A percentile compares a stretch with the other conserved stretches of the same genome.
These are phyloP conservation scores for Isoetes engelmannii DNA, from an alignment of 83 land plant genomes.

Conservation along the genomic window DNA sequence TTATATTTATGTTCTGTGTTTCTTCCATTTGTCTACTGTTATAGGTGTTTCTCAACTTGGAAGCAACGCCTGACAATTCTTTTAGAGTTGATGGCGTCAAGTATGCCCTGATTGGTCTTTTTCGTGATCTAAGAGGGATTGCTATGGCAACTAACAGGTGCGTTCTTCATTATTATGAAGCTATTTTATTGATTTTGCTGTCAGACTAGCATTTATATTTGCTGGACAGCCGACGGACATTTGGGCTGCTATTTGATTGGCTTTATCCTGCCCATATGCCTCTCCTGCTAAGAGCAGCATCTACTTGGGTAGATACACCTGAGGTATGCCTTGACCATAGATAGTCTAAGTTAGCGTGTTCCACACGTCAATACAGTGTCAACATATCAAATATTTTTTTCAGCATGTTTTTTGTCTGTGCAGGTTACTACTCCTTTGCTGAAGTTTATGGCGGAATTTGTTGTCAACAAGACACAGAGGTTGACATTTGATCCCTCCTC, in stretches of 20 bases:
- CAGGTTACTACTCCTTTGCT: slow-evolving; percentile 90
- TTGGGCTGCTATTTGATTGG: slow-evolving; percentile 89
- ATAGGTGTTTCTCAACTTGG: slow-evolving; percentile 70
- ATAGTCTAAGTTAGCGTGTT: too few relatives aligned
- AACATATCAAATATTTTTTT: too few relatives aligned
- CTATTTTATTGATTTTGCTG: slow-evolving; percentile 3
- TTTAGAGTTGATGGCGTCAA: slow-evolving; percentile 88
- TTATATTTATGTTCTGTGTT: neutral
- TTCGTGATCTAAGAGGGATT: slow-evolving; percentile 92
- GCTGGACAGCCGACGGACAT: slow-evolving; percentile 63
- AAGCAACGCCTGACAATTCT: slow-evolving; percentile 70
- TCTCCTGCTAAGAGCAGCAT: slow-evolving; percentile 59
- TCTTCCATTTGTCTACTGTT: neutral
- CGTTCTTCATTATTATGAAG: neutral
- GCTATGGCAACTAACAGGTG: slow-evolving; percentile 94
- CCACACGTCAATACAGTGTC: too few relatives aligned
- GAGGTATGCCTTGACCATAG: slow-evolving; percentile 39
- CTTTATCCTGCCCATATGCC: slow-evolving; percentile 86
- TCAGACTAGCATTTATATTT: slow-evolving; percentile 4
- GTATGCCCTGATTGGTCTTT: slow-evolving; percentile 83
- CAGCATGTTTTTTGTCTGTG: neutral
- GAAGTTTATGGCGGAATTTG: slow-evolving; percentile 96
- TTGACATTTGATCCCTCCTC: slow-evolving; percentile 94
- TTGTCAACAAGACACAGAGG: slow-evolving; percentile 78
- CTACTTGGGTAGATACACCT: slow-evolving; percentile 76